phyloP scores from a whole-genome alignment of 306 rosid species.

The Boehmeria nivea region DNA sequence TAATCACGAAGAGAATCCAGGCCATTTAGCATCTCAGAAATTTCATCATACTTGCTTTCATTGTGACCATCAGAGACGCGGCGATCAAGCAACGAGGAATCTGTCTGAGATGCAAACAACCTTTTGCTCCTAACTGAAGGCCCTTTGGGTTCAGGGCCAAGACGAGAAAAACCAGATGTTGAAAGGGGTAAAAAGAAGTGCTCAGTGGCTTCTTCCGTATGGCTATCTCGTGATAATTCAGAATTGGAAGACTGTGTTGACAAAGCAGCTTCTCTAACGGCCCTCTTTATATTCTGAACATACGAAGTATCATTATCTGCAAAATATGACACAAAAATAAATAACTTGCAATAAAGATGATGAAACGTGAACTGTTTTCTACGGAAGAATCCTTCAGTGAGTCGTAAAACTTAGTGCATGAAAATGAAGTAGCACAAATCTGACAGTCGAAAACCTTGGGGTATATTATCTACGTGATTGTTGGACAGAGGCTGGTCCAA shows the following conservation, averaged over 20 bases:
- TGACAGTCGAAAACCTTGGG: constrained; percentile 57
- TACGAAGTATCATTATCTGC: constrained; percentile 52
- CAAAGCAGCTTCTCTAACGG: constrained; percentile 92
- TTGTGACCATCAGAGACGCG: constrained; percentile 38
- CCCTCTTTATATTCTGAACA: constrained; percentile 71
- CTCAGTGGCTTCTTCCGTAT: constrained; percentile 77
- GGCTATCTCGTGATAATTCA: constrained; percentile 57
- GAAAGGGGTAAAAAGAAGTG: constrained; percentile 84
- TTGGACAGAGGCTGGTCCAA: constrained; percentile 51
- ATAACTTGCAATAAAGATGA: constrained; percentile 10
- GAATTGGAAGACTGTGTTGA: constrained; percentile 47
- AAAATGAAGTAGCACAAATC: constrained; percentile 14
- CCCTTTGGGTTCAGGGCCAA: constrained; percentile 56
- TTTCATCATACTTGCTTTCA: constrained; percentile 46
- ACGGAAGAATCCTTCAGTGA: constrained; percentile 16
- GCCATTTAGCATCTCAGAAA: constrained; percentile 56
- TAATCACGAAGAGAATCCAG: constrained; percentile 64
- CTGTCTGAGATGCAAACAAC: constrained; percentile 48
- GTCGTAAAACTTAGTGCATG: constrained; percentile 20
- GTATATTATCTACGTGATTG: constrained; percentile 43
- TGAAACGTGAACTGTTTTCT: background rate
- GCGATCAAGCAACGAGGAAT: constrained; percentile 43
- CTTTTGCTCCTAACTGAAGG: constrained; percentile 62
- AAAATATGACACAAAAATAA: constrained; percentile 14
- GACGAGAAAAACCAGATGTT: constrained; percentile 60